Evolutionary conservation across 2,329 filamentous ascomycete species (phyloP), one percentile per base, ranked within the genome.

Genomic region (Neobulgaria alba): DNA sequence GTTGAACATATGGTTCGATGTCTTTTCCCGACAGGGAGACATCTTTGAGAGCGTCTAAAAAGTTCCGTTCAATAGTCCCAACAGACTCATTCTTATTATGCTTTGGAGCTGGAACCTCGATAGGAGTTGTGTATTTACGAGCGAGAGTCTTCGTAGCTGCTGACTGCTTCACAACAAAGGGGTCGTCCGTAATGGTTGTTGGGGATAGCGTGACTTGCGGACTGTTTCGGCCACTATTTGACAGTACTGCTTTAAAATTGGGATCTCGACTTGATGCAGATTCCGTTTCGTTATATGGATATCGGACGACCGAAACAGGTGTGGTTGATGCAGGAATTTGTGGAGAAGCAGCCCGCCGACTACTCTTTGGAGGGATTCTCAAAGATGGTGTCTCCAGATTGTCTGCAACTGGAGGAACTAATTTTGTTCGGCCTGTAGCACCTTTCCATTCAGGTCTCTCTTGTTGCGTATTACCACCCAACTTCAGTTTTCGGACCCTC

Each of bases 371-470:
- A 12, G 72, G 70, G 41, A 82, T 65, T 45, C 63, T 71, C 31
- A 82, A 61, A n/a, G 77, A 74, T 42, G 71, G 63, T 10, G 71
- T 72, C 43, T 67, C 63, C 31, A 64, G 65, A 26, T 75, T 74
- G 56, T 85, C 80, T 54, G 67, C 71, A 29, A 85, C 71, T 3
- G 82, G 78, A 33, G 72, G 70, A 23, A 84, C 72, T 41, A 85
- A 68, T 26, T 73, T 67, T 31, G 71, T 71, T 49, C 83, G 75
- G 19, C 84, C 84, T 57, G 79, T 86, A 29, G 78, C 77, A 14
- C 83, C 83, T 53, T 79, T 80, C 84, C 84, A 88, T 42, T 78
- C 69, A 4, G 78, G 76, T 16, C 69, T 67, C 26, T 54, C 48
- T 17, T 41, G 41, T n/a, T 49, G 42, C 14, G 35, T 48, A 23